Evolutionary conservation across 2,329 filamentous ascomycete genomes (phyloP).

Genomic region (Pseudocercospora pini-densiflorae): DNA sequence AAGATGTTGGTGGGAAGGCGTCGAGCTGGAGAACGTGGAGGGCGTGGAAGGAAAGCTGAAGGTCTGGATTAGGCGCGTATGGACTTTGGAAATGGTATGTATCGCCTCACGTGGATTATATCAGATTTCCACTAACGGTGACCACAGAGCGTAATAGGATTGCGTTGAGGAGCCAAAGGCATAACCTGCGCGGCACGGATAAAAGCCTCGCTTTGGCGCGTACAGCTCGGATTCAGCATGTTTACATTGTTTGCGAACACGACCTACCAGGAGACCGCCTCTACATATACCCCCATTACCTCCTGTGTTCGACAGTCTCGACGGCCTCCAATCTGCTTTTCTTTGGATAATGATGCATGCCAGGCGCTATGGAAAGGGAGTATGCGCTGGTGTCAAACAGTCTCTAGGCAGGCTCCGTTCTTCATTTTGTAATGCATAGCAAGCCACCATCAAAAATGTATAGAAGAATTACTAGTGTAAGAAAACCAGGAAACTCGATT

Average conservation of each 20-base stretch:
- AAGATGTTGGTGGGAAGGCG: constrained; percentile 98
- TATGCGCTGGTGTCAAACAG: constrained; percentile 7
- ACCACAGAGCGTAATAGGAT: constrained; percentile 38
- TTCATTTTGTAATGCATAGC: constrained; percentile 7
- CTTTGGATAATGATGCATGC: constrained; percentile 6
- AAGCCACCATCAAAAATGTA: constrained; percentile 4
- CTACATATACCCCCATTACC: constrained; percentile 1
- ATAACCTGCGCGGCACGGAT: constrained; percentile 1
- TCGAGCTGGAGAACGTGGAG: constrained; percentile 86
- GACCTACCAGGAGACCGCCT: neutral
- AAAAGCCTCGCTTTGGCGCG: neutral
- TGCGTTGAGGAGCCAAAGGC: constrained; percentile 29
- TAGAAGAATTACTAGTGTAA: neutral
- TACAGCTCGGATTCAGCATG: neutral
- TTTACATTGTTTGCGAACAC: constrained; percentile 4
- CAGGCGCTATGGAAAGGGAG: constrained; percentile 4
- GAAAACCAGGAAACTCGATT: neutral
- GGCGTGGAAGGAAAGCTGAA: constrained; percentile 92
- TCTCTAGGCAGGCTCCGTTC: constrained; percentile 5
- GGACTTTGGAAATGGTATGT: constrained; percentile 92
- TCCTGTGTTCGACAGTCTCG: neutral
- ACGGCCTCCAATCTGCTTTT: constrained; percentile 4
- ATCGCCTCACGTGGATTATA: neutral
- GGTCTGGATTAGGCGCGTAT: constrained; percentile 97
- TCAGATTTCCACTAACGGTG: neutral